A percentile compares a stretch with the other conserved stretches of the same genome.
Conservation (phyloP, 768 basidiomycete species). For the Leccinum olivaceopallidum region DNA sequence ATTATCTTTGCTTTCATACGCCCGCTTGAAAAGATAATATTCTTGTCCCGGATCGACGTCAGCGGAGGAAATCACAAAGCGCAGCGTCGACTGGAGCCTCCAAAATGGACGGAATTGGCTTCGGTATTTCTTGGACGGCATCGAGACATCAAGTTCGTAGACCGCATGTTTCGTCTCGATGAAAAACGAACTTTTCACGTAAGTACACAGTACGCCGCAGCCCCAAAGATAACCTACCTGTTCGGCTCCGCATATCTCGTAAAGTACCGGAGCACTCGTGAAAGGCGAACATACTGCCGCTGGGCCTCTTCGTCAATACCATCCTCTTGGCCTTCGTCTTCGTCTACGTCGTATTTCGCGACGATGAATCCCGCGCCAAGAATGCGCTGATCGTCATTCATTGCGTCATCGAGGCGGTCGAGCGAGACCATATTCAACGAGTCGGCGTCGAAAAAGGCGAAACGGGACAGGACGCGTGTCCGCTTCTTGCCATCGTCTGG, state of each 20-base stretch:
- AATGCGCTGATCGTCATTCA: constrained; percentile 40
- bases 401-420: not conserved
- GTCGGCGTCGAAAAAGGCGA: constrained; percentile 59
- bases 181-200: constrained; percentile 52
- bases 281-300: constrained; percentile 45
- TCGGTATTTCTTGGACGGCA: constrained; percentile 48
- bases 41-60: constrained; percentile 26
- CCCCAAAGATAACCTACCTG: constrained; percentile 44
- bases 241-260: constrained; percentile 51
- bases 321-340: constrained; percentile 65
- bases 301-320: constrained; percentile 36
- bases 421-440: constrained; percentile 44
- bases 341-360: constrained; percentile 51
- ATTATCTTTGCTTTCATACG: constrained; percentile 23
- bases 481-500: constrained; percentile 46
- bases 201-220: constrained; percentile 1
- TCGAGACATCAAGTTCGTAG: constrained; percentile 49
- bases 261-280: constrained; percentile 46
- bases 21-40: constrained; percentile 37
- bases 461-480: constrained; percentile 56
- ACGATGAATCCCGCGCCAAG: constrained; percentile 58
- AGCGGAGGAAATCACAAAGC: constrained; percentile 42
- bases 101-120: constrained; percentile 48
- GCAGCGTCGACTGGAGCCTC: constrained; percentile 49
- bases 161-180: constrained; percentile 65